These are phyloP conservation scores for Funneliformis caledonium DNA, from an alignment of 371 early-diverging fungal species.

Conservation along the genomic window DNA sequence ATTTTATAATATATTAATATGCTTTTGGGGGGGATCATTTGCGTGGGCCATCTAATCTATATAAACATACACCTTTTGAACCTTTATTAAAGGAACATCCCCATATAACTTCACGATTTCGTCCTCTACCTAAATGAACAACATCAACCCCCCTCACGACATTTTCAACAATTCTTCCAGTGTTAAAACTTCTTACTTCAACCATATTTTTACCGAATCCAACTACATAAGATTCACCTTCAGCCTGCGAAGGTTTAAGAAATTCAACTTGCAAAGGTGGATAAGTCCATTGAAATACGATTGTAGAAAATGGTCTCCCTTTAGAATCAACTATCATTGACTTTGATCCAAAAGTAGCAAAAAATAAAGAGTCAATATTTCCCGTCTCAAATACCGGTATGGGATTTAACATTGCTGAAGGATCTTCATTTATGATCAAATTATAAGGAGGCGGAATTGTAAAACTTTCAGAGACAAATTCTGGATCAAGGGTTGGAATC, in stretches of 20 bases:
- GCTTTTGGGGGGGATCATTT: background rate
- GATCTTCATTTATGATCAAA: constrained; percentile 28
- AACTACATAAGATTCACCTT: constrained; percentile 22
- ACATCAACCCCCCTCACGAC: constrained; percentile 36
- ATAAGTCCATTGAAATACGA: constrained; percentile 28
- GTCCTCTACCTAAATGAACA: constrained; percentile 25
- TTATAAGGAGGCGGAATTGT: constrained; percentile 35
- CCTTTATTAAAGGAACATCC: constrained; percentile 14
- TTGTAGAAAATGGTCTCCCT: constrained; percentile 33
- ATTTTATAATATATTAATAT: background rate
- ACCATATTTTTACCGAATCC: constrained; percentile 37
- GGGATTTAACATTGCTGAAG: constrained; percentile 30
- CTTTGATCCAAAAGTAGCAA: constrained; percentile 36
- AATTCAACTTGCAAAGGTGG: constrained; percentile 14
- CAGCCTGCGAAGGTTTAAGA: background rate
- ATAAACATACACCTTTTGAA: constrained; percentile 20
- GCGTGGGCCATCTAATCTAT: constrained; percentile 20
- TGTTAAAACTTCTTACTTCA: constrained; percentile 35
- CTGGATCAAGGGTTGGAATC: constrained; percentile 22
- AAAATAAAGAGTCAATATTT: constrained; percentile 28
- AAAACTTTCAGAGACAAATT: constrained; percentile 27
- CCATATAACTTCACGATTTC: constrained; percentile 19
- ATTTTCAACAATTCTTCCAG: constrained; percentile 28
- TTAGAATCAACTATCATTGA: constrained; percentile 38
- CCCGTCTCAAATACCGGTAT: constrained; percentile 31